Evolutionary conservation across 257 asterid species (phyloP), one percentile per base, ranked within the genome.

Genomic region (Misopates orontium): DNA sequence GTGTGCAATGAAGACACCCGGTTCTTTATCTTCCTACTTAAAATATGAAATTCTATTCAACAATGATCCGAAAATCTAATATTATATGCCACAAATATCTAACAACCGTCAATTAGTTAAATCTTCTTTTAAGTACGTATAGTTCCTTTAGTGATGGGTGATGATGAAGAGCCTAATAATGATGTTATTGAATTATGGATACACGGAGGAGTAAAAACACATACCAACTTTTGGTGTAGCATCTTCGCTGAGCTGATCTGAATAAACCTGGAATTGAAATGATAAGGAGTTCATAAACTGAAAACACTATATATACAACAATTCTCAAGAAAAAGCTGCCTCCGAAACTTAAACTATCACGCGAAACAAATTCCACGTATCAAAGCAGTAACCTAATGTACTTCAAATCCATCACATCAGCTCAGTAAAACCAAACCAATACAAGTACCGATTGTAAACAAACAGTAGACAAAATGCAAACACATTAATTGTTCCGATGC

Each of bases 171-270:
- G 47, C 49, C 17, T 55, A 44, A 23, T 47, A 61, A 65, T 32
- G n/a, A 71, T 25, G 55, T 8, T 41, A 52, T 62, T 60, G 39
- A 36, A 36, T 39, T 19, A 49, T 25, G 48, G 60, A 49, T 62
- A 42, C 42, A 57, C 18, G 32, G 49, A 32, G 24, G 68, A 74
- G 71, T 56, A 47, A 51, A 55, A 73, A 67, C 60, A 36, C 84
- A 48, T 82, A 90, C 96, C 96, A 74, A 75, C 67, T 75, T 78
- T 84, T 18, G 89, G 82, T 47, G 78, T 66, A 45, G 80, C 58
- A 62, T 76, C 92, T 71, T 85, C 97, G 51, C 67, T 61, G 70
- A 75, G 76, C 72, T 75, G 84, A 73, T 87, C 97, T 24, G 75
- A 66, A 79, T 85, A 83, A 69, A 72, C 96, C 96, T 88, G 88